Evolutionary conservation across 192 early-diverging fungal genomes (phyloP).

Genomic region (Lobosporangium transversale): DNA sequence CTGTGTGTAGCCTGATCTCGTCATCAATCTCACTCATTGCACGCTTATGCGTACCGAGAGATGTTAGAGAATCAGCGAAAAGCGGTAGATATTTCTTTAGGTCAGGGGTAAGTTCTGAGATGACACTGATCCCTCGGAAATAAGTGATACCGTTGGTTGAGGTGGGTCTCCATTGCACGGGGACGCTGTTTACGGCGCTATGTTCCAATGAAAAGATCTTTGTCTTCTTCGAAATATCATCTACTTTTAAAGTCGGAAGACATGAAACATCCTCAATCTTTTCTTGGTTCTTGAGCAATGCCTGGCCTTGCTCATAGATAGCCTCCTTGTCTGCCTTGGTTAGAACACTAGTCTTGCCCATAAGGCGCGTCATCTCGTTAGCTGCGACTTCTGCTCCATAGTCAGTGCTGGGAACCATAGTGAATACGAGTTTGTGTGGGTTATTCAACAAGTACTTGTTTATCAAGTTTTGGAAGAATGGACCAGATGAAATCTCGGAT

Average conservation of each 20-base stretch:
- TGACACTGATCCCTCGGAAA: conserved; percentile 75
- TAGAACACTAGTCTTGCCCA: conserved; percentile 67
- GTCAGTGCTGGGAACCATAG: conserved; percentile 81
- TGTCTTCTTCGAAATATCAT: conserved; percentile 74
- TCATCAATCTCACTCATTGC: conserved; percentile 88
- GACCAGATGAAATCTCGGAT: conserved; percentile 59
- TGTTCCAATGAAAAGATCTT: conserved; percentile 69
- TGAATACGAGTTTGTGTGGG: conserved; percentile 77
- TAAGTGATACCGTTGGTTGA: conserved; percentile 95
- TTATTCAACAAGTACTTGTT: conserved; percentile 85
- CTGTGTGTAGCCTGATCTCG: conserved; percentile 84
- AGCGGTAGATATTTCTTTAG: conserved; percentile 79
- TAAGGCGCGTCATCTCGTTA: conserved; percentile 76
- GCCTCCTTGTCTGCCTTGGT: conserved; percentile 65
- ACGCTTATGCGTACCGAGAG: conserved; percentile 69
- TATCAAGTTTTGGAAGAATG: conserved; percentile 80
- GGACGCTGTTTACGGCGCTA: conserved; percentile 55
- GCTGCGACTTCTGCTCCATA: conserved; percentile 67
- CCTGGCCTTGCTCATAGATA: conserved; percentile 74
- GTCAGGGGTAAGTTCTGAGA: conserved; percentile 69
- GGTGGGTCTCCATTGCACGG: conserved; percentile 81
- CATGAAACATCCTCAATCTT: conserved; percentile 78
- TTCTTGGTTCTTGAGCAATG: conserved; percentile 77
- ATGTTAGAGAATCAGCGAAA: conserved; percentile 65
- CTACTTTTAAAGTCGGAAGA: conserved; percentile 84